Conservation (phyloP, 495 filamentous ascomycete species). For the Penicillium diatomitis region DNA sequence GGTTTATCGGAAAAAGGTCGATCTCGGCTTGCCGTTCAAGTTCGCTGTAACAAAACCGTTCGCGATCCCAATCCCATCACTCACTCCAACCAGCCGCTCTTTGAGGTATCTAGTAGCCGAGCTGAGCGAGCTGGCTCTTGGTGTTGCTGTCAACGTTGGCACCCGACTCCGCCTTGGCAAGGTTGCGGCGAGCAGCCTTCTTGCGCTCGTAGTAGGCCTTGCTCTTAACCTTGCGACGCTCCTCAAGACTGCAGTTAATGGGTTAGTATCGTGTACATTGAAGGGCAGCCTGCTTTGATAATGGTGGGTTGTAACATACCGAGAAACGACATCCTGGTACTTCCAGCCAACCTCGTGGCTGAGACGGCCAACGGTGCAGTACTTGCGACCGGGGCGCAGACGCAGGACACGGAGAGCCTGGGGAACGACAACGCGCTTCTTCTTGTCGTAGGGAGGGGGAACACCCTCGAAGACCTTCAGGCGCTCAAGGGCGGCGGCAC, state of each 20-base stretch:
- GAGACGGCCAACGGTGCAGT: slow-evolving; percentile 95
- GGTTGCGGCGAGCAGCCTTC: slow-evolving; percentile 85
- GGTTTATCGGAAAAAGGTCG: slow-evolving; percentile 27
- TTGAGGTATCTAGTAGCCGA: slow-evolving; percentile 58
- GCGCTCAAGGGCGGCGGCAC: slow-evolving; percentile 90
- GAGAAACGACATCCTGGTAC: slow-evolving; percentile 96
- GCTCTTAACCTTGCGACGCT: slow-evolving; percentile 98
- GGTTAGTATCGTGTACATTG: not conserved
- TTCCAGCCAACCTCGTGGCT: slow-evolving; percentile 99
- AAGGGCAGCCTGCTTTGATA: not conserved
- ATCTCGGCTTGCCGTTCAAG: slow-evolving; percentile 34
- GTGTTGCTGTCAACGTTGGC: slow-evolving; percentile 73
- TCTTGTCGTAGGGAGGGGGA: slow-evolving; percentile 97
- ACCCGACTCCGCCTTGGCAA: slow-evolving; percentile 83
- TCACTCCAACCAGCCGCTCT: slow-evolving; percentile 39
- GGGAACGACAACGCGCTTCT: slow-evolving; percentile 98
- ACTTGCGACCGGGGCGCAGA: slow-evolving; percentile 97
- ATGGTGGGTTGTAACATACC: slow-evolving; percentile 52
- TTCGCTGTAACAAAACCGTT: slow-evolving; percentile 40
- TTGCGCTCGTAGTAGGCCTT: slow-evolving; percentile 99
- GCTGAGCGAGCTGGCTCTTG: slow-evolving; percentile 60
- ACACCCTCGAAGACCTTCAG: slow-evolving; percentile 99
- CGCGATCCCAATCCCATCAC: slow-evolving; percentile 38
- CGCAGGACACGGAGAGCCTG: slow-evolving; percentile 92
- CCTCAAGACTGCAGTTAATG: slow-evolving; percentile 67